Conservation (phyloP, 2,329 filamentous ascomycete species). For the Ophiostoma perfectum region DNA sequence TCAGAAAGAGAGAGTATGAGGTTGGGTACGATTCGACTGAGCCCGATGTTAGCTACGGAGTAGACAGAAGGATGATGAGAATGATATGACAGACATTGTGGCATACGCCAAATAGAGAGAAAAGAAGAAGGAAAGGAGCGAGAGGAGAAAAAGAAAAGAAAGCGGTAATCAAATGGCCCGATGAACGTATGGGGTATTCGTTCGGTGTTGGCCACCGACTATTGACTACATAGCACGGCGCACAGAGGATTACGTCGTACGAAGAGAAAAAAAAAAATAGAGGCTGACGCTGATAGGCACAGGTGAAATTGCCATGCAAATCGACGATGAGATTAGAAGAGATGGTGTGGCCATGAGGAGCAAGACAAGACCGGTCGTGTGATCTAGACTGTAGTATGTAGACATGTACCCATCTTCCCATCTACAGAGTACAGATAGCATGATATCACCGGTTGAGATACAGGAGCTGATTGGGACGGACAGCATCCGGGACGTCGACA, state of each 20-base stretch:
- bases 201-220: neutral
- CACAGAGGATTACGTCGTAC: neutral
- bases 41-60: neutral
- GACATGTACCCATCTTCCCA: too few species aligned
- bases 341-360: conserved; percentile 7
- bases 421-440: neutral
- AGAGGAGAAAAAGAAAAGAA: neutral
- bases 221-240: neutral
- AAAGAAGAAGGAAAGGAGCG: neutral
- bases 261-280: neutral
- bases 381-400: neutral
- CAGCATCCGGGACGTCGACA: neutral
- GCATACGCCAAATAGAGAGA: too few species aligned
- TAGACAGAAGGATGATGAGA: neutral
- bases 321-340: neutral
- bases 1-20: neutral
- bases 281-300: neutral
- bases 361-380: neutral
- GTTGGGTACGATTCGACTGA: neutral
- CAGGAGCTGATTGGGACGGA: conserved; percentile 1
- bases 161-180: neutral
- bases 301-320: neutral
- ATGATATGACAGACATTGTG: neutral
- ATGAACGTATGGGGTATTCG: conserved; percentile 12
- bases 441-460: conserved; percentile 7